Conservation (phyloP, 768 basidiomycete species). For the Termitomyces sp. region DNA sequence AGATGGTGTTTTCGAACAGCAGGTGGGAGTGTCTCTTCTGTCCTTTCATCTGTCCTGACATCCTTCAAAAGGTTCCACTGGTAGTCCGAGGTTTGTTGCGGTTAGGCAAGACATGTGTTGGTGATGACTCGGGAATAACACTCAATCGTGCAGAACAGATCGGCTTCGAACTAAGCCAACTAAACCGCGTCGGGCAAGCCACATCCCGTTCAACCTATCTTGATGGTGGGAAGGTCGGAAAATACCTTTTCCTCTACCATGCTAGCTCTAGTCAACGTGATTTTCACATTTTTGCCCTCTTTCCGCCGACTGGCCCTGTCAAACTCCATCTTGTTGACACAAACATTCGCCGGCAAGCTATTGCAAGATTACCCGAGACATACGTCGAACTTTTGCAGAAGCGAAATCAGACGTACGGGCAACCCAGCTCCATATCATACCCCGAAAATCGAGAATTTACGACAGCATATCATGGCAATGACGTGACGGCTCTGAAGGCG, state of each 20-base stretch:
- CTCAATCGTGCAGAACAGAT: conserved; percentile 76
- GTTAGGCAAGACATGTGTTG: conserved; percentile 77
- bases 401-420: conserved; percentile 33
- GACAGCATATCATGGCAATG: conserved; percentile 73
- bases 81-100: conserved; percentile 74
- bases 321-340: conserved; percentile 89
- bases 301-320: conserved; percentile 63
- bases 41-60: background rate
- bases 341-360: conserved; percentile 78
- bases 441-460: conserved; percentile 54
- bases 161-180: conserved; percentile 79
- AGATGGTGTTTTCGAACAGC: conserved; percentile 90
- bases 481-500: conserved; percentile 75
- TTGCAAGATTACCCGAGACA: conserved; percentile 67
- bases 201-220: conserved; percentile 68
- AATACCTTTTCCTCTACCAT: conserved; percentile 88
- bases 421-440: conserved; percentile 54
- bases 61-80: conserved; percentile 62
- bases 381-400: conserved; percentile 63
- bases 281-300: conserved; percentile 85
- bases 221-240: conserved; percentile 58
- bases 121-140: conserved; percentile 60
- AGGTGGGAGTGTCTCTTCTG: conserved; percentile 41
- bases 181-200: conserved; percentile 57
- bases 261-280: conserved; percentile 65